Evolutionary conservation across 768 basidiomycete genomes (phyloP).

Genomic region (Termitomyces sp.): DNA sequence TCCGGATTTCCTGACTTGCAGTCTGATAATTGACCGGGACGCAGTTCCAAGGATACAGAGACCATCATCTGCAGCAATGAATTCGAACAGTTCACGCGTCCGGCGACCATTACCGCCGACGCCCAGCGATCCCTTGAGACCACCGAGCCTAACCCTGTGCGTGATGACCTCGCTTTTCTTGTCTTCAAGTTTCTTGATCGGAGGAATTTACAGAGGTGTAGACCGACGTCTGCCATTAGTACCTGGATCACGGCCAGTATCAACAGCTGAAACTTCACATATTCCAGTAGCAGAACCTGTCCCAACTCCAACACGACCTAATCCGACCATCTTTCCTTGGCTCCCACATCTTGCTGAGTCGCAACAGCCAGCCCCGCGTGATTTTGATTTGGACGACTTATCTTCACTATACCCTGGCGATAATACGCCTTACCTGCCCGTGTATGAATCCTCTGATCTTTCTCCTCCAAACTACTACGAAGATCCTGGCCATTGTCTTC

Average conservation of each 20-base stretch:
- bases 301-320: background rate
- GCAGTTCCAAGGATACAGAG: conserved; percentile 8
- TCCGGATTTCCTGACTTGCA: background rate
- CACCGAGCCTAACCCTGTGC: conserved; percentile 8
- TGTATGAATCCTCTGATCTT: conserved; percentile 5
- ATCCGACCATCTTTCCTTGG: background rate
- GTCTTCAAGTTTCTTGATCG: background rate
- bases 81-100: conserved; percentile 10
- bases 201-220: background rate
- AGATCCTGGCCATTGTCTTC: background rate
- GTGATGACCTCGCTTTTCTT: conserved; percentile 1
- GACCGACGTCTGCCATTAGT: conserved; percentile 8
- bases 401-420: conserved; percentile 14
- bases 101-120: conserved; percentile 21
- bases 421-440: conserved; percentile 5
- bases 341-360: background rate
- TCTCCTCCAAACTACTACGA: conserved; percentile 3
- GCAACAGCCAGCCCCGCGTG: background rate
- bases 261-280: background rate
- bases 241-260: conserved; percentile 1
- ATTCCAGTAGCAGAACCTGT: background rate
- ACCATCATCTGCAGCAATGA: conserved; percentile 12
- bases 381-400: conserved; percentile 7
- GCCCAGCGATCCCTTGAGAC: conserved; percentile 13
- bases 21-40: background rate